Base-by-base conservation (phyloP, 2,329 filamentous ascomycete genomes). In the Escovopsis sp. region DNA sequence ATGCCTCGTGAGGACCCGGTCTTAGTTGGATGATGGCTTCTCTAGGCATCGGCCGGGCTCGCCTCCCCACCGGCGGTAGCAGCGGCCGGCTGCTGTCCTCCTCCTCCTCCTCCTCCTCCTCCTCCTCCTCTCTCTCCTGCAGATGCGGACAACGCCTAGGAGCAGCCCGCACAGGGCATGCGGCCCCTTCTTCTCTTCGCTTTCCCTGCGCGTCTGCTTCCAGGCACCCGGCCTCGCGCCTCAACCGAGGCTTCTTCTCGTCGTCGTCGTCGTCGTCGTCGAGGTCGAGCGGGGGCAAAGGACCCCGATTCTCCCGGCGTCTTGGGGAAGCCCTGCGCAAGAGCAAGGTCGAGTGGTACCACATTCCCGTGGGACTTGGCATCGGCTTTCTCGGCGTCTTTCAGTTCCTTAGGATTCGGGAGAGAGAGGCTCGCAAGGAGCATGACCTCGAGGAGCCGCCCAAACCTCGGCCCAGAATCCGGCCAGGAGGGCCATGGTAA, bases 361-460 rank as follows among this genome's bases (percentile, higher is more conserved):
- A 82, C 32, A 93, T 94, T 46, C 87, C 87, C 16, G 72, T 94
- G 37, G 83, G 79, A 18, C 66, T 94, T 16, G 87, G 87, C 40
- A 77, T 94, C 48, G 83, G 73, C 38, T 86, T 93, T 49, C 66
- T 94, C 8, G 87, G 85, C 17, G 64, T 82, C 35, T 68, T 87
- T 34, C 86, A 94, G 48, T 77, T 92, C 54, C 90, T 88, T 57
- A 83, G 83, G 53, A 72, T 83, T 37, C 74, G 64, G 12, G 52
- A 56, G 17, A 54, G 68, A n/a, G 66, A 73, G 41, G 65, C 69
- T 45, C 68, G 71, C 45, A 66, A 62, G 47, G 50, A 62, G 29
- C 58, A 59, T 39, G 52, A 55, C 7, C 53, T 58, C 25, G 56
- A 62, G 15, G 54, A 61, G 27, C 52, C 50, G 30, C 66, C 67